Conservation (phyloP, 2,329 filamentous ascomycete species). For the Ambrosiella cleistominuta region DNA sequence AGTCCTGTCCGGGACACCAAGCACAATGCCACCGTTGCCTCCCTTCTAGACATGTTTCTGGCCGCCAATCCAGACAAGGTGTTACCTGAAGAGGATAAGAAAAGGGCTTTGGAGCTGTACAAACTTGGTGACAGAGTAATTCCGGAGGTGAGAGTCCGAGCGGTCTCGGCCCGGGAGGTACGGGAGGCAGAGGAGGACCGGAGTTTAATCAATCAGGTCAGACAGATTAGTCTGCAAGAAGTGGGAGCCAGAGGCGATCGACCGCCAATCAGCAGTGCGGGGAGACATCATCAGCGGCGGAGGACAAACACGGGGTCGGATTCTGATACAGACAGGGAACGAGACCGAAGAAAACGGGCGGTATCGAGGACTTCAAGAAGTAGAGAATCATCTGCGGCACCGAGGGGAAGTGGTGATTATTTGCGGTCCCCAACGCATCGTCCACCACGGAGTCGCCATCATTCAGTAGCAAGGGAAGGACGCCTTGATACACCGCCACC, state of each 20-base stretch:
- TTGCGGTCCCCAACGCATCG: conserved; percentile 19
- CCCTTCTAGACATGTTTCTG: conserved; percentile 75
- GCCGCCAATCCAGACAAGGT: conserved; percentile 60
- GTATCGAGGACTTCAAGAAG: conserved; percentile 16
- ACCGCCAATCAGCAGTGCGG: background rate
- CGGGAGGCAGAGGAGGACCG: conserved; percentile 40
- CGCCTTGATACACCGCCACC: background rate
- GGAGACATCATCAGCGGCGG: conserved; percentile 6
- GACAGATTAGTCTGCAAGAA: conserved; percentile 56
- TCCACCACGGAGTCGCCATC: conserved; percentile 14
- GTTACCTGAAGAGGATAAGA: conserved; percentile 53
- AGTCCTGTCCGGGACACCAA: conserved; percentile 70
- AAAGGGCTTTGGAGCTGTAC: conserved; percentile 59
- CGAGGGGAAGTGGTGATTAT: conserved; percentile 20
- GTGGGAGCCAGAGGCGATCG: conserved; percentile 27
- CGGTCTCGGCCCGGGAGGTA: conserved; percentile 11
- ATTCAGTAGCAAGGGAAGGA: background rate
- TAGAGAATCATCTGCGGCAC: background rate
- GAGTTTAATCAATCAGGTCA: conserved; percentile 51
- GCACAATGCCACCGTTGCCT: conserved; percentile 80
- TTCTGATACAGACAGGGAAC: conserved; percentile 8
- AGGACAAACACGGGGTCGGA: conserved; percentile 8
- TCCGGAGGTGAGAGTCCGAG: conserved; percentile 34
- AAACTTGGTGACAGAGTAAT: conserved; percentile 68
- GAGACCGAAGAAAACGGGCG: conserved; percentile 15